A percentile compares a stretch with the other conserved stretches of the same genome.
Evolutionary conservation across 2,329 filamentous ascomycete genomes (phyloP).

Genomic region (Anisogramma anomala): DNA sequence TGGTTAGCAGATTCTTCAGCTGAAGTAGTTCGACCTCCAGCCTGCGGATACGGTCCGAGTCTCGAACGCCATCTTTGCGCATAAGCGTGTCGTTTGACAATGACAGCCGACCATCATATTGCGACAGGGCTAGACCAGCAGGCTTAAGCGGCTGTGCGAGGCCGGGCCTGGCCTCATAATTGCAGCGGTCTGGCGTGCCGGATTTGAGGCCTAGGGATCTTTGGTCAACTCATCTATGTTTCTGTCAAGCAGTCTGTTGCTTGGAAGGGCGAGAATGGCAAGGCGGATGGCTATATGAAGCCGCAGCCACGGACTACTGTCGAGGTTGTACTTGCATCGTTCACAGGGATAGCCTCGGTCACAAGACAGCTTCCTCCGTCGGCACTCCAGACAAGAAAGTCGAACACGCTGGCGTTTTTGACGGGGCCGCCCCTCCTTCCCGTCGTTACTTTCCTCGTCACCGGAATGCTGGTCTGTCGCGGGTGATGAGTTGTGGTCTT

Average conservation of each 20-base stretch:
- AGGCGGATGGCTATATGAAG: no score
- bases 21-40: conserved; percentile 48
- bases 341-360: conserved; percentile 51
- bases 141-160: conserved; percentile 30
- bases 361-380: conserved; percentile 49
- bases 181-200: conserved; percentile 47
- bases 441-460: conserved; percentile 19
- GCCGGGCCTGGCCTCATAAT: conserved; percentile 41
- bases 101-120: conserved; percentile 32
- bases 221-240: no score
- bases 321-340: conserved; percentile 30
- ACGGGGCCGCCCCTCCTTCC: conserved; percentile 25
- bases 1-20: conserved; percentile 40
- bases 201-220: conserved; percentile 34
- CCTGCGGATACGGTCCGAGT: conserved; percentile 46
- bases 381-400: conserved; percentile 49
- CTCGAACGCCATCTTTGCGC: conserved; percentile 31
- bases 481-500: conserved; percentile 10
- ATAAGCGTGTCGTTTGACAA: conserved; percentile 29
- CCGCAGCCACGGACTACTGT: no score
- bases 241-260: no score
- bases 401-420: conserved; percentile 49
- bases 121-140: conserved; percentile 37
- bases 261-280: no score
- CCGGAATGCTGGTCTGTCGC: conserved; percentile 11